Base-by-base conservation (phyloP, 2,329 filamentous ascomycete genomes). In the Parastagonospora avenae region DNA sequence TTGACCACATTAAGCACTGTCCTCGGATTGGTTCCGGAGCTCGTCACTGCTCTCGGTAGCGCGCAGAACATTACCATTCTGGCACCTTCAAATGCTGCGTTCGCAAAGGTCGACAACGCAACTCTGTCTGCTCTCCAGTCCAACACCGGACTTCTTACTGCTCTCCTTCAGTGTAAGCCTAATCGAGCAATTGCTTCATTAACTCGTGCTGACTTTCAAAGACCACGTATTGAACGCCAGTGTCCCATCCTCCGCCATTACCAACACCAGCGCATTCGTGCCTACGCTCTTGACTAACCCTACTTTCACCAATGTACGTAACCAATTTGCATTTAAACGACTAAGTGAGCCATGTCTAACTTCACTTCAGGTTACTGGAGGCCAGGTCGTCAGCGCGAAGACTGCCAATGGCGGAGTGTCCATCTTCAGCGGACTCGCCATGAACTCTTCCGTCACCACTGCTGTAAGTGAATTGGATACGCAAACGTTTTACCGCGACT, bases 161-260 rank as follows among this genome's bases (percentile, higher is more conserved):
- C 80, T 4, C 66, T 85, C 27, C 68, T 87, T 16, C 74, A 70
- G 48, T 87, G 33, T 36, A 36, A 36, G n/a, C 9, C 8, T 36
- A 24, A 24, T 24, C 5, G 5, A 24, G 19, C n/a, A 6, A 36
- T 36, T 4, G 15, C 11, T 36, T 12, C n/a, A 7, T 24, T 24
- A 24, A 5, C 19, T 24, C 19, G 19, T 24, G 19, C 19, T 24
- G 5, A 24, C 19, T 24, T 14, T 4, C 14, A 36, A 36, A 36
- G 33, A 87, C 67, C 85, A 87, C 63, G 77, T 86, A 15, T 67
- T 87, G 7, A 79, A 82, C 49, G 84, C 83, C 32, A 78, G 76
- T 1, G 77, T 80, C 56, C 59, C 50, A 4, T 65, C 76, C 1
- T 60, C 58, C 4, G 64, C 71, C 4, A 71, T 79, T 48, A 73